Evolutionary conservation across 108 stramenopile species (phyloP).

Genomic region (Fistulifera solaris): DNA sequence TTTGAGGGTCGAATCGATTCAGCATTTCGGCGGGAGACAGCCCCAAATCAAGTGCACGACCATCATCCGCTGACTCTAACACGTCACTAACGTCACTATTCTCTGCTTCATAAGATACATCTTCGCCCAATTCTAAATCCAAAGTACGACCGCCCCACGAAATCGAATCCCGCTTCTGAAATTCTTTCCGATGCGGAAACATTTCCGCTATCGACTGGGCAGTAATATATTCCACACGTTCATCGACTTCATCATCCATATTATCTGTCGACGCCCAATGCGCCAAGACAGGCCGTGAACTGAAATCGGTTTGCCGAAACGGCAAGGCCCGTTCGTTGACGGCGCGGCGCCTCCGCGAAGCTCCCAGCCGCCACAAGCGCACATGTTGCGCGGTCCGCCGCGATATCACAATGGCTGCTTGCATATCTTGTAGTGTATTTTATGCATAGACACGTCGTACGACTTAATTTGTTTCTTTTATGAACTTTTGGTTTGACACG

Average conservation of each 20-base stretch:
- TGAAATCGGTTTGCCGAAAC: too few relatives aligned
- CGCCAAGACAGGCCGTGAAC: too few relatives aligned
- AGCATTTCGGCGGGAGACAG: conserved; percentile 4
- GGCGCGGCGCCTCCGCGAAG: too few relatives aligned
- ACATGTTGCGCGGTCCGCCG: too few relatives aligned
- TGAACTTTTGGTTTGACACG: too few relatives aligned
- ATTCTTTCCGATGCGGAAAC: not conserved
- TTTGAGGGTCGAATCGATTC: conserved; percentile 6
- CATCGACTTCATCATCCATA: not conserved
- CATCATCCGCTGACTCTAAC: not conserved
- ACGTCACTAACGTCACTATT: not conserved
- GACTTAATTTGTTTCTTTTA: too few relatives aligned
- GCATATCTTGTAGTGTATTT: too few relatives aligned
- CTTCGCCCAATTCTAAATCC: conserved; percentile 2
- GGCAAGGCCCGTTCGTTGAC: too few relatives aligned
- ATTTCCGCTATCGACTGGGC: not conserved
- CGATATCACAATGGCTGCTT: too few relatives aligned
- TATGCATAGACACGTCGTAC: too few relatives aligned
- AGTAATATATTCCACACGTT: not conserved
- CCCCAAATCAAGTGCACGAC: not conserved
- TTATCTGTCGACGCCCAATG: too few relatives aligned
- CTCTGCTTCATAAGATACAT: not conserved
- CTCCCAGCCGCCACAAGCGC: too few relatives aligned
- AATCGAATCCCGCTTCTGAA: not conserved
- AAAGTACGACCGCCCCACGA: not conserved